Evolutionary conservation across 176 grass and related monocot genomes (phyloP), one percentile per base, ranked within the genome.

Genomic region (Aegilops umbellulata): DNA sequence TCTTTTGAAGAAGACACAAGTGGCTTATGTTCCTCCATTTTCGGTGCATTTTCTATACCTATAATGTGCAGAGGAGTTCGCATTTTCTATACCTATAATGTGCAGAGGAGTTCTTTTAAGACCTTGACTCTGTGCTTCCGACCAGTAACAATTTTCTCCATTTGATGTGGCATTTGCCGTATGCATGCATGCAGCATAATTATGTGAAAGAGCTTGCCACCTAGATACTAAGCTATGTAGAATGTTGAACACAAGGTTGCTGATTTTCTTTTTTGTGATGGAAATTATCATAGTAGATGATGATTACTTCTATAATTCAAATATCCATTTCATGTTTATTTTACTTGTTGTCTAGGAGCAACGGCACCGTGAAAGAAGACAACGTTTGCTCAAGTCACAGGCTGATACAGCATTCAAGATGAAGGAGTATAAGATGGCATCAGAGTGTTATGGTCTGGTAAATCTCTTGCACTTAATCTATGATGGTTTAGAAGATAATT

Each of bases 361-460:
- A 63, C 38, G 1, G 8, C 36, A 25, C 13, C 22, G 24, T 63
- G 14, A 73, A 25, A 58, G 20, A 81, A 80, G 57, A 47, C 49
- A 26, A 26, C 55, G 20, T 49, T 14, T 74, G 0, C 0, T 87
- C 38, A 87, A 87, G 29, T 74, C 67, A 80, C 20, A 51, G 19
- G 77, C 85, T 74, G 57, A 14, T 64, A 35, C 3, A 10, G 38
- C 77, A 26, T 87, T 87, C 55, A 80, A 14, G 57, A 22, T 44
- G 3, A 87, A 87, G 57, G 85, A 87, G 2, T 86, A 86, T 80
- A 30, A 35, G 6, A 2, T 49, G 20, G 85, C 85, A 74, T 51
- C 10, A 8, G 17, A 80, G 44, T 1, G 0, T 14, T 87, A 87
- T 81, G 42, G 30, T 16, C 13, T 35, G 77, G 85, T 87, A 74